Percentiles rank a stretch among this genome's conserved stretches.
Evolutionary conservation across 306 rosid species (phyloP).

Genomic region (Cucurbita argyrosperma): DNA sequence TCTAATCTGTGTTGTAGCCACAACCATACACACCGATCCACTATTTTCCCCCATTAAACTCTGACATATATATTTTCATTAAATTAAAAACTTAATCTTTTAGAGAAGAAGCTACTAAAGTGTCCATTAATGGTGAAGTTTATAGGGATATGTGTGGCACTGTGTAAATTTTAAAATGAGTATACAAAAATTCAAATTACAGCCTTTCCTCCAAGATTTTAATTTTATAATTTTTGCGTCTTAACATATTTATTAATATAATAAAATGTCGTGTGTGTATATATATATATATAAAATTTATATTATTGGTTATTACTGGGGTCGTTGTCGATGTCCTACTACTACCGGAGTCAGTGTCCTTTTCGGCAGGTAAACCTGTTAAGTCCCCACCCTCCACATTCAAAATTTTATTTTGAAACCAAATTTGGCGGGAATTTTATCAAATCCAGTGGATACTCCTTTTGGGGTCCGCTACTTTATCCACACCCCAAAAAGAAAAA

Average conservation of each 20-base stretch:
- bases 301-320: not conserved
- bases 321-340: not conserved
- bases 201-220: not conserved
- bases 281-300: too few species aligned
- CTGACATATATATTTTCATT: not conserved
- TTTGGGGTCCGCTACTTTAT: slow-evolving; percentile 10
- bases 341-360: not conserved
- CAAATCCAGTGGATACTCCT: not conserved
- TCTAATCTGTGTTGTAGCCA: slow-evolving; percentile 1
- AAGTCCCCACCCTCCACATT: not conserved
- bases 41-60: not conserved
- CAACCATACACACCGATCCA: not conserved
- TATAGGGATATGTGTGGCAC: not conserved
- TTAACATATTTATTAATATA: too few species aligned
- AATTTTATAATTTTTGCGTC: too few species aligned
- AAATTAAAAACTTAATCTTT: not conserved
- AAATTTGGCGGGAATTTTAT: slow-evolving; percentile 8
- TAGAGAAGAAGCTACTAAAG: not conserved
- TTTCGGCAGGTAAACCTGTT: slow-evolving; percentile 4
- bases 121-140: not conserved
- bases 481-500: not conserved
- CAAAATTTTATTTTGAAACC: not conserved
- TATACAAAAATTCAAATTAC: not conserved
- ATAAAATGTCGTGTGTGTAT: too few species aligned
- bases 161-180: not conserved